phyloP scores from a whole-genome alignment of 1,284 basidiomycete species.

The Heterobasidion irregulare region DNA sequence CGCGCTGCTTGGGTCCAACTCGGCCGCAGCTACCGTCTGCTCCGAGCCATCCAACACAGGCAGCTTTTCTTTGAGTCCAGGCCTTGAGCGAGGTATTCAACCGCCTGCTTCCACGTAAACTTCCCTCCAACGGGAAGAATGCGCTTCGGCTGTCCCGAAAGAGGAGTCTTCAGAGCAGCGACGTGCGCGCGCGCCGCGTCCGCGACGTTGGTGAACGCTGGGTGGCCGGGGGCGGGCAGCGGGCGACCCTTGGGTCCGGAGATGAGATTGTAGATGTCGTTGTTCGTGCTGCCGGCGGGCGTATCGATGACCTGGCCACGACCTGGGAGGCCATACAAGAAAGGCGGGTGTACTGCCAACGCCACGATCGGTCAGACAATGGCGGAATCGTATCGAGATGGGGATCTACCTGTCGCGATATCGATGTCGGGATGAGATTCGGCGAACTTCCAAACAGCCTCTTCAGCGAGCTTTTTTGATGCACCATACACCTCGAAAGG shows the following conservation, averaged over 20 bases:
- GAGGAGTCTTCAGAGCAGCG: background rate
- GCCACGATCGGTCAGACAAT: background rate
- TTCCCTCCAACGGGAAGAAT: background rate
- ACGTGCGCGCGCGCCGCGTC: background rate
- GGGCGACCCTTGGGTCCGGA: background rate
- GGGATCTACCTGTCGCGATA: constrained; percentile 20
- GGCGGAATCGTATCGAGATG: background rate
- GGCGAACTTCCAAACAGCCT: constrained; percentile 27
- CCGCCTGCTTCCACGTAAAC: background rate
- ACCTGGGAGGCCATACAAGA: constrained; percentile 1
- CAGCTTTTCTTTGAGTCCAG: background rate
- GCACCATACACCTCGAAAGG: constrained; percentile 20
- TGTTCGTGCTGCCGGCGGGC: background rate
- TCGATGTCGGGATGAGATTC: constrained; percentile 24
- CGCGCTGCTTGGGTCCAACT: background rate
- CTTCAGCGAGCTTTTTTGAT: constrained; percentile 27
- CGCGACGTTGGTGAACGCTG: background rate
- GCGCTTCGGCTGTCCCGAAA: background rate
- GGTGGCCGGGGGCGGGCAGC: background rate
- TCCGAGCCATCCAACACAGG: background rate
- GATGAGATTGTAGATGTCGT: background rate
- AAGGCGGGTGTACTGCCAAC: constrained; percentile 1
- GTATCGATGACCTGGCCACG: background rate
- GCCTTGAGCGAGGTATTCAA: background rate
- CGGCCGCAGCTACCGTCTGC: background rate